Percentiles rank a stretch among this genome's conserved stretches.
Conservation (phyloP, 805 yeast species). For the Barnettozyma botsteinii region DNA sequence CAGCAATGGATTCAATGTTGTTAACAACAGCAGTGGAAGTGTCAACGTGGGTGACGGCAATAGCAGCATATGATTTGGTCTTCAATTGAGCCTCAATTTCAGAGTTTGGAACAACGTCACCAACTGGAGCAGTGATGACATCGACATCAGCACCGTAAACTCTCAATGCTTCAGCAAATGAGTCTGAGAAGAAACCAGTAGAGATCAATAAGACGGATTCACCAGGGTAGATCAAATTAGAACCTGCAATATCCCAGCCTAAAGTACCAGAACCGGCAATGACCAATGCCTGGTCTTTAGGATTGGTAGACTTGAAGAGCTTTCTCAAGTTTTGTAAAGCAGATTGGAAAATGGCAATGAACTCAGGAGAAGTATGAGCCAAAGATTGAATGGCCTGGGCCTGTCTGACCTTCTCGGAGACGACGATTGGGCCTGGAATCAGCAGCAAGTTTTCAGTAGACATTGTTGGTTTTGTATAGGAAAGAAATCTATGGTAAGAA, state of each 20-base stretch:
- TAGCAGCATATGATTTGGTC: constrained; percentile 49
- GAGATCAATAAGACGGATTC: constrained; percentile 77
- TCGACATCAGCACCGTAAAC: constrained; percentile 76
- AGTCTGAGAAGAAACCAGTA: constrained; percentile 86
- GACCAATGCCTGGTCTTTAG: constrained; percentile 72
- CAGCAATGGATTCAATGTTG: constrained; percentile 59
- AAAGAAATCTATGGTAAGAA: too few species aligned
- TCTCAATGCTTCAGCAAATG: constrained; percentile 68
- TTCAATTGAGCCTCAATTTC: constrained; percentile 51
- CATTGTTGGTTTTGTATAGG: constrained; percentile 4
- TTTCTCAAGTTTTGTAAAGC: constrained; percentile 63
- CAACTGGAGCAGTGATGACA: constrained; percentile 63
- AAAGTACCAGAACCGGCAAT: constrained; percentile 89
- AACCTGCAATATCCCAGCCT: constrained; percentile 89
- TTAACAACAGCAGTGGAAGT: constrained; percentile 92
- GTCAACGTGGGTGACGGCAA: constrained; percentile 92
- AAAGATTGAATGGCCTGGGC: constrained; percentile 82
- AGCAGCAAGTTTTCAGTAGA: constrained; percentile 41
- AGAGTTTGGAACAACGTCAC: constrained; percentile 57
- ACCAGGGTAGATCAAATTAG: constrained; percentile 61
- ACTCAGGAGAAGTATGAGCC: constrained; percentile 88
- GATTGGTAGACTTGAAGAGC: constrained; percentile 64
- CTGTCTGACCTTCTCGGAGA: constrained; percentile 68
- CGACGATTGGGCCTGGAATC: constrained; percentile 86
- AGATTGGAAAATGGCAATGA: constrained; percentile 64